Evolutionary conservation across 352 stramenopile species (phyloP).

Genomic region (Pythium rishiriense): DNA sequence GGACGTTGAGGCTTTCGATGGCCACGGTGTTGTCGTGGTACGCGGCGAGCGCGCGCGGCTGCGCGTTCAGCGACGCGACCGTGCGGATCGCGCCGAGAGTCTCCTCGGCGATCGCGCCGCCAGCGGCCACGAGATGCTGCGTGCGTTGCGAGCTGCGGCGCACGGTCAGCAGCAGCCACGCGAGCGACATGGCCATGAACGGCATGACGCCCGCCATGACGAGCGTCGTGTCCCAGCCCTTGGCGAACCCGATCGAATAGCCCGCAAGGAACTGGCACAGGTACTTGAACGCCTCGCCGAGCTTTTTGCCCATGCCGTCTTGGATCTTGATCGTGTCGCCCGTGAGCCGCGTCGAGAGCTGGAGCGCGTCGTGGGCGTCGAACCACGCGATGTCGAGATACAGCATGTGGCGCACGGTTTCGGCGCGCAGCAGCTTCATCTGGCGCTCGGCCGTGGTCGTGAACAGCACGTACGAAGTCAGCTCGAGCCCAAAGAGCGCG

Average conservation of each 20-base stretch:
- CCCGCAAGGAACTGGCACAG: background rate
- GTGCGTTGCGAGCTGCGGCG: background rate
- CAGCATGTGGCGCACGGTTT: background rate
- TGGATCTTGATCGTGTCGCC: background rate
- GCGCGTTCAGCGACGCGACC: background rate
- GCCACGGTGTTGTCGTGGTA: background rate
- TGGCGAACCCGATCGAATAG: background rate
- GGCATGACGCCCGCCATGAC: background rate
- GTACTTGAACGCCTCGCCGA: background rate
- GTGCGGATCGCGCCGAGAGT: background rate
- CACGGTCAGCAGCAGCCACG: background rate
- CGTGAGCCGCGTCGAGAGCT: background rate
- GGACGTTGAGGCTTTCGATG: constrained; percentile 25
- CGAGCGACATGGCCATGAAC: background rate
- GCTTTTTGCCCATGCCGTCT: background rate
- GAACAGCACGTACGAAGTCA: background rate
- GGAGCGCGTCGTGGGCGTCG: background rate
- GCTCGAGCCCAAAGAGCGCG: background rate
- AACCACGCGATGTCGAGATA: background rate
- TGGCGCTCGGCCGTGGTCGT: background rate
- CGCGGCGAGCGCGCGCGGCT: background rate
- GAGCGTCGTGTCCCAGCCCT: background rate
- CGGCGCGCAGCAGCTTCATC: background rate
- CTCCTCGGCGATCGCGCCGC: background rate
- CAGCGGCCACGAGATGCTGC: background rate